phyloP scores from a whole-genome alignment of 257 asterid species.

The Solanum pennellii region DNA sequence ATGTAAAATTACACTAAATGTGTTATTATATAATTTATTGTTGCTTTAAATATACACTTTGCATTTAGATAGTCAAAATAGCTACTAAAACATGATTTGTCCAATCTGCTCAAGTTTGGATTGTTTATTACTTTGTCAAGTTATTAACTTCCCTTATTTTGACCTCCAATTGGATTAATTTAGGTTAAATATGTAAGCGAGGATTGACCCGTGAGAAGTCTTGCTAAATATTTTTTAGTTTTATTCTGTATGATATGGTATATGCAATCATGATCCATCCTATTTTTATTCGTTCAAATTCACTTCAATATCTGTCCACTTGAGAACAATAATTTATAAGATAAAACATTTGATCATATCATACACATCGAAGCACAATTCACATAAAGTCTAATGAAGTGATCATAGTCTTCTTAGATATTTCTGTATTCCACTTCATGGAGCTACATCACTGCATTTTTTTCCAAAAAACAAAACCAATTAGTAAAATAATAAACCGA shows the following conservation, averaged over 20 bases:
- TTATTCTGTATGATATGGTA: not conserved
- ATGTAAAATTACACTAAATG: no score
- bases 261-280: not conserved
- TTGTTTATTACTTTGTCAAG: no score
- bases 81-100: not conserved
- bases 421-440: not conserved
- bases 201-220: not conserved
- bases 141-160: not conserved
- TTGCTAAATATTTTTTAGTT: not conserved
- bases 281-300: not conserved
- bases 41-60: no score
- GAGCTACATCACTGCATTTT: not conserved
- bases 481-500: not conserved
- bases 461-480: not conserved
- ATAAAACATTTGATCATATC: not conserved
- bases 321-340: not conserved
- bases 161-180: not conserved
- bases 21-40: no score
- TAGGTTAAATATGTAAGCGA: not conserved
- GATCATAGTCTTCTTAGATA: not conserved
- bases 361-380: not conserved
- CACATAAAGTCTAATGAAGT: not conserved
- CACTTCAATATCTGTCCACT: not conserved
- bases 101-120: not conserved
- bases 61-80: not conserved